These are phyloP conservation scores for Gossypium laxum DNA, from an alignment of 441 rosid genomes.

Conservation along the genomic window DNA sequence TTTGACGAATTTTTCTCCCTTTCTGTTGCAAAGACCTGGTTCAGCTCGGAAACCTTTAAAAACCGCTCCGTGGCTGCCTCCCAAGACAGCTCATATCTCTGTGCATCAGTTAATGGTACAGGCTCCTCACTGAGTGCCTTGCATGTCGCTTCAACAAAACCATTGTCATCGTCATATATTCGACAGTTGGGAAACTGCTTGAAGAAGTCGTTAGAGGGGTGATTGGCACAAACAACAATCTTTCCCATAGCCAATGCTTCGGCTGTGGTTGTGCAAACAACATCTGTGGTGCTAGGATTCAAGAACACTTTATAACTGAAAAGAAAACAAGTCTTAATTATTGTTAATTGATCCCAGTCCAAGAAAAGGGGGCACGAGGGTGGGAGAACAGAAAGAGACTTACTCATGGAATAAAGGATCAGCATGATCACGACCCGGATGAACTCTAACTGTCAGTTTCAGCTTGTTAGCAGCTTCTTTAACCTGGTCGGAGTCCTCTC, in stretches of 20 bases:
- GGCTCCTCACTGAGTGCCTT: conserved; percentile 69
- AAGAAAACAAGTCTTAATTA: conserved; percentile 7
- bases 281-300: conserved; percentile 95
- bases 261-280: conserved; percentile 90
- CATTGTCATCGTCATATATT: conserved; percentile 35
- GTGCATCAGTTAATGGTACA: conserved; percentile 42
- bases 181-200: conserved; percentile 82
- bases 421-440: conserved; percentile 80
- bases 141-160: conserved; percentile 42
- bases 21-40: conserved; percentile 18
- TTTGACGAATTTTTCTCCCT: conserved; percentile 19
- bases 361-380: neutral
- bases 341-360: neutral
- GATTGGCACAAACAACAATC: conserved; percentile 68
- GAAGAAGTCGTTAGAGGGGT: conserved; percentile 80
- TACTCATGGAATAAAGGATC: conserved; percentile 82
- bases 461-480: conserved; percentile 54
- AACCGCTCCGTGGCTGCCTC: conserved; percentile 86
- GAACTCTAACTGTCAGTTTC: conserved; percentile 48
- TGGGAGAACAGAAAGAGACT: conserved; percentile 20
- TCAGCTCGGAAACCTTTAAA: conserved; percentile 46
- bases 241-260: conserved; percentile 99
- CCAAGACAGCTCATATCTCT: conserved; percentile 72
- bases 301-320: conserved; percentile 80
- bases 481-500: conserved; percentile 73